Evolutionary conservation across 352 stramenopile genomes (phyloP), one percentile per base, ranked within the genome.

Genomic region (Hyphochytrium catenoides): DNA sequence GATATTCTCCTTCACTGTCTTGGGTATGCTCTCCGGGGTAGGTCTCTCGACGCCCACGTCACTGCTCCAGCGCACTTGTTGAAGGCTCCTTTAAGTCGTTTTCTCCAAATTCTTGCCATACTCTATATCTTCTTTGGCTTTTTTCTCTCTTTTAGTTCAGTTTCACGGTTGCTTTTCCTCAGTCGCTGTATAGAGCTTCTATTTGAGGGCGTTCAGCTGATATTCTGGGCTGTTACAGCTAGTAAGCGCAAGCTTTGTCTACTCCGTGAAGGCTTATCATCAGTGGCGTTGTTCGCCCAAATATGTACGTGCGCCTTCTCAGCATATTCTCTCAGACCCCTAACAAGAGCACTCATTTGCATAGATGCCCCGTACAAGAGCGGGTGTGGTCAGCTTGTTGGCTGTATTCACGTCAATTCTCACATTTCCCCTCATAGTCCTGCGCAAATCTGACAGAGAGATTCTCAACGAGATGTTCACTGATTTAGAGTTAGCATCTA

Each of bases 391-490:
- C 64, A 69, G 31, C 47, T 82, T 12, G 26, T 74, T 9, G 56
- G 49, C n/a, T 34, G 26, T 72, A 18, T 44, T 50, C 7, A 78
- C 62, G 7, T 60, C 40, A 0, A 31, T 65, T 1, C 57, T 77
- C 28, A 71, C 64, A 16, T 78, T 68, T 37, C 62, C 67, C 8
- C 43, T 78, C 11, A 16, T 39, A 26, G 44, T 54, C 8, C 74
- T 78, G 40, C 57, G 63, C 0, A 48, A 74, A 11, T 74, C 67
- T 3, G 65, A 82, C 34, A 50, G 62, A 9, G 29, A 50, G 7
- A 56, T 82, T 26, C 57, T 78, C 30, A 78, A 82, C 43, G 62
- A 78, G 43, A 45, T 76, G 2, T 82, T 82, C 24, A 58, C 56
- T 14, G 60, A 75, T 34, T 52, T 74, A 22, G 35, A 51, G 0